Evolutionary conservation across 345 rosid species (phyloP).

Genomic region (Dovyalis caffra): DNA sequence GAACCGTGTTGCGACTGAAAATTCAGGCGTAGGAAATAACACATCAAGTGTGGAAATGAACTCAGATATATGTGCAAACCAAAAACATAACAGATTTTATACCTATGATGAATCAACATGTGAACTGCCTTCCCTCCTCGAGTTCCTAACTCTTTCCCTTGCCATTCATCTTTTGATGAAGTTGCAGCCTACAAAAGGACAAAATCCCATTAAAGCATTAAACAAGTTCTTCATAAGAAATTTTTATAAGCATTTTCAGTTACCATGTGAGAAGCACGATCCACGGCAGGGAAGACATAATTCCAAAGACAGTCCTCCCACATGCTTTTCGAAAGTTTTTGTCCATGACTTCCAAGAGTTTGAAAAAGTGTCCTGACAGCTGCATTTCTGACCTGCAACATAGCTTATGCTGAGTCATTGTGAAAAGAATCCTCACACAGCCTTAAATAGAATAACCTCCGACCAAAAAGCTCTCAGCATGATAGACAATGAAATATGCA

Average conservation of each 20-base stretch:
- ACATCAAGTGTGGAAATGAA: neutral
- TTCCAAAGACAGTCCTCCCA: slow-evolving; percentile 99
- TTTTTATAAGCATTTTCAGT: slow-evolving; percentile 16
- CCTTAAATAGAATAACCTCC: neutral
- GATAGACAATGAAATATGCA: neutral
- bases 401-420: slow-evolving; percentile 7
- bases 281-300: slow-evolving; percentile 86
- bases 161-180: slow-evolving; percentile 98
- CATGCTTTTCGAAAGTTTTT: slow-evolving; percentile 85
- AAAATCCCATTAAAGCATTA: slow-evolving; percentile 6
- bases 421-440: neutral
- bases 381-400: slow-evolving; percentile 87
- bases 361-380: slow-evolving; percentile 95
- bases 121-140: slow-evolving; percentile 96
- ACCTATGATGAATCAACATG: slow-evolving; percentile 99
- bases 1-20: slow-evolving; percentile 94
- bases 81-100: neutral
- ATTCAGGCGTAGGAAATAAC: slow-evolving; percentile 13
- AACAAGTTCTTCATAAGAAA: slow-evolving; percentile 16
- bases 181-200: slow-evolving; percentile 79
- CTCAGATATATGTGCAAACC: neutral
- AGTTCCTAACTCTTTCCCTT: slow-evolving; percentile 92
- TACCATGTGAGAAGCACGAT: slow-evolving; percentile 94
- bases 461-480: too few relatives aligned
- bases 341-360: slow-evolving; percentile 88